These are phyloP conservation scores for Xerocomus alliaceus DNA, from an alignment of 1,284 basidiomycete species.

Conservation along the genomic window DNA sequence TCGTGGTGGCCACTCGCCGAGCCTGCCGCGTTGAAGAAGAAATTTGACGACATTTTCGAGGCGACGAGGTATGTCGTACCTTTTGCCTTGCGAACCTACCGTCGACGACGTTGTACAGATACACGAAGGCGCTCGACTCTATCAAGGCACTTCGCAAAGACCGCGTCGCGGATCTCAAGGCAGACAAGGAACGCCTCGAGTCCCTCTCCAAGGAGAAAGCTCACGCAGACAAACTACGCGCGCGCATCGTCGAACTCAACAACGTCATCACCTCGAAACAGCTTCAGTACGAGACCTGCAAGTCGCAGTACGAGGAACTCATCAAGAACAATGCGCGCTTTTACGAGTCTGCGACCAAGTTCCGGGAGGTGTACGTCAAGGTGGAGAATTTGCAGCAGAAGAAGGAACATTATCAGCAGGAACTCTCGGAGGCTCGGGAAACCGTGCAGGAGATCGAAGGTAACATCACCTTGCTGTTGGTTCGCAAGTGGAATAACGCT, in stretches of 20 bases:
- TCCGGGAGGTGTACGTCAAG: slow-evolving; percentile 82
- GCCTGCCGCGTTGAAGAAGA: slow-evolving; percentile 92
- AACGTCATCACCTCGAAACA: slow-evolving; percentile 74
- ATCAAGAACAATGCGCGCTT: slow-evolving; percentile 82
- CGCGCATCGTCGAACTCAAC: slow-evolving; percentile 70
- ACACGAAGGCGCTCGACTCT: slow-evolving; percentile 95
- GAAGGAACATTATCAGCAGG: slow-evolving; percentile 59
- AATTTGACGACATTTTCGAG: slow-evolving; percentile 99
- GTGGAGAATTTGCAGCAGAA: slow-evolving; percentile 73
- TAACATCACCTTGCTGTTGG: slow-evolving; percentile 37
- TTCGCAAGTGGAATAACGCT: not conserved
- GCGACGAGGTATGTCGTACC: slow-evolving; percentile 79
- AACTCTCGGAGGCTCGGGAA: slow-evolving; percentile 69
- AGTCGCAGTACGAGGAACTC: slow-evolving; percentile 67
- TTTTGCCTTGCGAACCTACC: not conserved
- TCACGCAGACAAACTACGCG: slow-evolving; percentile 83
- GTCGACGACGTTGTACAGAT: slow-evolving; percentile 55
- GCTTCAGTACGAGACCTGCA: slow-evolving; percentile 76
- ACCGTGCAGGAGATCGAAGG: slow-evolving; percentile 80
- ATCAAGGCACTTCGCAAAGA: slow-evolving; percentile 94
- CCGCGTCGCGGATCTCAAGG: slow-evolving; percentile 87
- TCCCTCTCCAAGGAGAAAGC: slow-evolving; percentile 85
- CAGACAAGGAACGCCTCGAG: slow-evolving; percentile 88
- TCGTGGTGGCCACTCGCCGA: slow-evolving; percentile 98
- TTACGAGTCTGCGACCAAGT: slow-evolving; percentile 84